These are phyloP conservation scores for Avicennia marina DNA, from an alignment of 257 asterid genomes.

Conservation along the genomic window DNA sequence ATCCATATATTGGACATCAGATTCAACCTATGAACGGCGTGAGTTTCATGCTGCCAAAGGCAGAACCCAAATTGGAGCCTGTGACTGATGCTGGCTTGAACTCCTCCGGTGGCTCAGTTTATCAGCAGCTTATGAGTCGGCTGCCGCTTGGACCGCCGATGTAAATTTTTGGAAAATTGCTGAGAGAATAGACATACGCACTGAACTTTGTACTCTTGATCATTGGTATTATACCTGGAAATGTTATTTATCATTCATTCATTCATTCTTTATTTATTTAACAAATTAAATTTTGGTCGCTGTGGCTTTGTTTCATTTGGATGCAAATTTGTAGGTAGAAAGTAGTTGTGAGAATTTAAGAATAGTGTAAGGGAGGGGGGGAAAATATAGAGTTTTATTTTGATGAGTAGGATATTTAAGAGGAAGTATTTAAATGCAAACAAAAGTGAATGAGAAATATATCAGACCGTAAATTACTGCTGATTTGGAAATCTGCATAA, in stretches of 20 bases:
- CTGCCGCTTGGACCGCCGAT: conserved; percentile 67
- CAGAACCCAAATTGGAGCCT: conserved; percentile 53
- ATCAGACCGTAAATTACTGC: no score
- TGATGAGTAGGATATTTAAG: no score
- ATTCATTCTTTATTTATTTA: conserved; percentile 1
- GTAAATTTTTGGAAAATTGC: conserved; percentile 29
- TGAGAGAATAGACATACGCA: not conserved
- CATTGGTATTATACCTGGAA: no score
- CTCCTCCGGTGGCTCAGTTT: conserved; percentile 34
- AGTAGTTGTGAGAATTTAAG: no score
- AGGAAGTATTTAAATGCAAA: no score
- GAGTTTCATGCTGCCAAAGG: conserved; percentile 48
- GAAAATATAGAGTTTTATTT: no score
- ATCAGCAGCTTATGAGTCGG: conserved; percentile 55
- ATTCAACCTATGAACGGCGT: conserved; percentile 31
- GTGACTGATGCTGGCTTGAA: conserved; percentile 38
- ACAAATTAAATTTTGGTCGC: not conserved
- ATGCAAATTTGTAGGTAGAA: no score
- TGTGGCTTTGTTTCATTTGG: no score
- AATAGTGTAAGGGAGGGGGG: no score
- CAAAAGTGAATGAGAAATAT: no score
- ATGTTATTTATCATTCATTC: not conserved
- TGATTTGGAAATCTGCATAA: no score
- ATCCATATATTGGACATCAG: conserved; percentile 45
- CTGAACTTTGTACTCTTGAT: no score